phyloP scores from a whole-genome alignment of 352 stramenopile genomes.

The Globisporangium viniferum region DNA sequence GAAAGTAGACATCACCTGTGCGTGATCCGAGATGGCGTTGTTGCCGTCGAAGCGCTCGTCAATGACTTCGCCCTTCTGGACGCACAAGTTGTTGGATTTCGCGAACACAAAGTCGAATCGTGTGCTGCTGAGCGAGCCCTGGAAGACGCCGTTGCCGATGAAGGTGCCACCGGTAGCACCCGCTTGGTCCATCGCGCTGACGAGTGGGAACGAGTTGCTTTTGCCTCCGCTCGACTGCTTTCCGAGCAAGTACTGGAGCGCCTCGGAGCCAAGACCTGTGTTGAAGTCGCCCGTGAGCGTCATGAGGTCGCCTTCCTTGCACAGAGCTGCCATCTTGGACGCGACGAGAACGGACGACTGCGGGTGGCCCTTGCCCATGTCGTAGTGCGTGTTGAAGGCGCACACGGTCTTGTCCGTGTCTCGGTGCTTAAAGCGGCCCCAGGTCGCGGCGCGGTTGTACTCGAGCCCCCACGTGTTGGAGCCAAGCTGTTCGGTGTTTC shows the following conservation, averaged over 20 bases:
- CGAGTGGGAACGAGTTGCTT: slow-evolving; percentile 13
- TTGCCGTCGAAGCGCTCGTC: slow-evolving; percentile 16
- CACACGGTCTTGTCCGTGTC: slow-evolving; percentile 17
- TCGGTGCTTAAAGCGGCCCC: slow-evolving; percentile 18
- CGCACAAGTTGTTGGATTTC: slow-evolving; percentile 6
- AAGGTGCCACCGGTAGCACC: slow-evolving; percentile 17
- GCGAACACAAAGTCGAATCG: slow-evolving; percentile 21
- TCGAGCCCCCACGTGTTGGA: slow-evolving; percentile 18
- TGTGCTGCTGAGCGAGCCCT: slow-evolving; percentile 8
- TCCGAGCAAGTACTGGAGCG: slow-evolving; percentile 14
- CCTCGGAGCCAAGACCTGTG: slow-evolving; percentile 4
- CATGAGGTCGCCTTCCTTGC: slow-evolving; percentile 16
- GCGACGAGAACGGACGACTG: slow-evolving; percentile 14
- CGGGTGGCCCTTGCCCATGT: slow-evolving; percentile 14
- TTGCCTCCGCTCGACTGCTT: background rate
- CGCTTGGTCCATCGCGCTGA: slow-evolving; percentile 11
- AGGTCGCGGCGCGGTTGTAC: slow-evolving; percentile 19
- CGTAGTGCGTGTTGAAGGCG: slow-evolving; percentile 26
- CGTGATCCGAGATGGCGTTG: slow-evolving; percentile 19
- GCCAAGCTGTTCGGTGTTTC: slow-evolving; percentile 4
- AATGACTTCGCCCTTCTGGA: slow-evolving; percentile 16
- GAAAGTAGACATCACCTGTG: slow-evolving; percentile 17
- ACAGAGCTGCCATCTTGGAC: slow-evolving; percentile 16
- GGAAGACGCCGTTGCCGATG: slow-evolving; percentile 21
- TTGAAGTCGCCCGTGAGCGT: slow-evolving; percentile 24